Base-by-base conservation (phyloP, 176 grass and related monocot species). In the Zea luxurians region DNA sequence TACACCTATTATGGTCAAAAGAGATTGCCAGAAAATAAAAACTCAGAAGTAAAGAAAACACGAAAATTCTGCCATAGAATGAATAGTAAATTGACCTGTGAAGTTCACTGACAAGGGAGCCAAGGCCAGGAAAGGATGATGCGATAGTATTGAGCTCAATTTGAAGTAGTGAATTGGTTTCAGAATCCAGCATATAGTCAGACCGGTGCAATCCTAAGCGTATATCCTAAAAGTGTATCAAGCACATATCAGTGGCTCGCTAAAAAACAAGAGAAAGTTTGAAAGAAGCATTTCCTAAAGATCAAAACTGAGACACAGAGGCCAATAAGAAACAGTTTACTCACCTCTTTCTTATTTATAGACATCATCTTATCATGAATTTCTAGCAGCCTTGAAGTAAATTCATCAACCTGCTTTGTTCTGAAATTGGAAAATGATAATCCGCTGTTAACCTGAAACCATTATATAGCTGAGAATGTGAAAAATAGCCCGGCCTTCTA, bases 111-210 rank as follows among this genome's bases (percentile, higher is more conserved):
- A 97, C 87, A 38, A 94, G 85, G 46, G 84, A 81, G 65, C 95
- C 81, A 88, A 97, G 95, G 72, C 95, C 95, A 83, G 95, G 80
- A 77, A 97, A 97, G 20, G 95, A 97, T 64, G 91, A 88, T 74
- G 95, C 94, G 78, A 97, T 90, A 45, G 94, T 93, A 70, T 97
- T 97, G 58, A 94, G 89, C 76, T 97, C 94, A 61, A 97, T 93
- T 90, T 97, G 94, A 77, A 91, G 80, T 82, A 97, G 87, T 64
- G 86, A 89, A 64, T 94, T 93, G 50, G 91, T 97, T 77, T 85
- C 91, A 80, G 91, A 84, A 89, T 97, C 95, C 62, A 97, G 61
- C 91, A 97, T 97, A 86, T 97, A 97, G 83, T 97, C 95, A 63
- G 95, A 97, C 82, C 95, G 83, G 74, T 97, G 95, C 87, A 97